Base-by-base conservation (phyloP, 2,329 filamentous ascomycete species). In the Metarhizium anisopliae region DNA sequence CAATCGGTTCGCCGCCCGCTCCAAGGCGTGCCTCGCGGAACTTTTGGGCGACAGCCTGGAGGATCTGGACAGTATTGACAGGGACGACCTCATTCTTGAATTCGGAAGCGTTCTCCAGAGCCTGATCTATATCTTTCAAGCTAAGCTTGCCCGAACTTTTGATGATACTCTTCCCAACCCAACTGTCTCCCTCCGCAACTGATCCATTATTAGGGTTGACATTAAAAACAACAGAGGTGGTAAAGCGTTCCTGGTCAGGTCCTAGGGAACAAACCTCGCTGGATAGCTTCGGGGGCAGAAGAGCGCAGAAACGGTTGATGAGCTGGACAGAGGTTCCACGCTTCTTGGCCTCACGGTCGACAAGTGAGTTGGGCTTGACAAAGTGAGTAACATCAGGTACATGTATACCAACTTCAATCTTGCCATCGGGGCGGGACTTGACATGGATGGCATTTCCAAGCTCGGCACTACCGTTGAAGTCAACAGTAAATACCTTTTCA, bases 271-370 rank as follows among this genome's bases (percentile, higher is more conserved):
- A 96, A 52, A 97, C 80, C 62, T 96, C 92, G 18, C 85, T 83
- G 7, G 91, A 87, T 59, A 99, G 78, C 72, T 90, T 91, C 1
- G 89, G 80, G 14, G 94, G 94, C 42, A 99, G 83, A 80, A 99
- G 85, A 78, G 93, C 79, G 82, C 93, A 78, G 77, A 87, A 76
- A 40, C 91, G 86, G 76, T 96, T 94, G 75, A 96, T 87, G 60
- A 99, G 80, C 68, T 97, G 95, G 29, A 99, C 94, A 40, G 91
- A 92, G 56, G 92, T 97, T 59, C 93, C 93, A 62, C 94, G 90
- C 80, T 97, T 99, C 82, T 94, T 96, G 11, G 94, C 94, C 74
- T 99, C 94, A 50, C 94, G 87, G 67, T 99, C 94, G 52, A 97
- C 92, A 50, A 97, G 82, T 16, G 92, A 96, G 76, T 95, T 95